Evolutionary conservation across 169 alveolate genomes (phyloP).

Genomic region (Plasmodium billcollinsi): DNA sequence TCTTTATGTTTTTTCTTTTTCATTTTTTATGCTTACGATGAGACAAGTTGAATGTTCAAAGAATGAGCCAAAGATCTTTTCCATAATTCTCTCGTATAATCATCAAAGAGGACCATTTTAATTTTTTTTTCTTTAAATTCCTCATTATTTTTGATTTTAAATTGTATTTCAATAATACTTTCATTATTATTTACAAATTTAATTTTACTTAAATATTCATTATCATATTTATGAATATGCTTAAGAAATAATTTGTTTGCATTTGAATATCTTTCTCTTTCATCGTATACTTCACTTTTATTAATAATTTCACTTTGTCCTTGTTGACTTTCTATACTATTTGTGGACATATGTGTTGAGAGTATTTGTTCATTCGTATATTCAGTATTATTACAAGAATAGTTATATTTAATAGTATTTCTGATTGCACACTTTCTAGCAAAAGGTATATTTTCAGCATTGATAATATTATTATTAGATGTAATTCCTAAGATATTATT

Average conservation of each 20-base stretch:
- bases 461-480: background rate
- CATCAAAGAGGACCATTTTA: conserved; percentile 71
- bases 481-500: conserved; percentile 64
- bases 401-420: conserved; percentile 29
- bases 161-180: conserved; percentile 32
- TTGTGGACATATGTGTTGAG: conserved; percentile 19
- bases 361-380: conserved; percentile 52
- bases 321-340: background rate
- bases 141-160: conserved; percentile 25
- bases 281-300: background rate
- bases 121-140: conserved; percentile 41
- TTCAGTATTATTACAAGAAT: conserved; percentile 32
- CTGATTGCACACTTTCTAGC: conserved; percentile 70
- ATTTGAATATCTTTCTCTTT: conserved; percentile 27
- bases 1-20: background rate
- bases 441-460: conserved; percentile 24
- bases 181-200: conserved; percentile 62
- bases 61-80: conserved; percentile 54
- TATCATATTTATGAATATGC: conserved; percentile 56
- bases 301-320: background rate
- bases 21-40: conserved; percentile 31
- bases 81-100: conserved; percentile 76
- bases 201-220: conserved; percentile 40
- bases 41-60: conserved; percentile 57
- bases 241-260: conserved; percentile 68